Base-by-base conservation (phyloP, 192 early-diverging fungal genomes). In the Backusella luteola region DNA sequence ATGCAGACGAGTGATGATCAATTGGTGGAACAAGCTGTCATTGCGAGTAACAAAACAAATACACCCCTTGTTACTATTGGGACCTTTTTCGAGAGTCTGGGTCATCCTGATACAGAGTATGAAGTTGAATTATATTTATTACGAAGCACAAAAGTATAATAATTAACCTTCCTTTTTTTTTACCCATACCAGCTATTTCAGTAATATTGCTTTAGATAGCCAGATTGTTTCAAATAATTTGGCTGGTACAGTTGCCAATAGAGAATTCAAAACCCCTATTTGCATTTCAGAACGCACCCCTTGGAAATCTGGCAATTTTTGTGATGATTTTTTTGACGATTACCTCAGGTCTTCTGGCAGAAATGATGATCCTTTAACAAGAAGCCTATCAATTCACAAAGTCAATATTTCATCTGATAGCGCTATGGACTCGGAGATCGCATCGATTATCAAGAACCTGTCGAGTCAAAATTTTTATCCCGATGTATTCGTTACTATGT, bases 401-500 rank as follows among this genome's bases (percentile, higher is more conserved):
- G 14, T 78, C 5, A 67, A 73, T 69, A 69, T 74, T 26, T 46
- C 63, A 6, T 66, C 39, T 29, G 39, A 67, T 4, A 69, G 44
- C 32, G 26, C 39, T 12, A 63, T 74, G 42, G 66, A 73, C 1
- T 41, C 26, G 7, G 32, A 67, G 26, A 23, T 78, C 4, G 9
- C 26, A 41, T 9, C 3, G 1, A 52, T 73, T 21, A 1, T 78
- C 4, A 34, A 34, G 6, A 67, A 78, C 4, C 19, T 73, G 21
- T 19, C 3, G 0, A 32, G 14, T 34, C 12, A 67, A 38, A 46
- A 34, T 1, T 78, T 73, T 38, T 21, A 19, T 32, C 44, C 39
- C 8, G 71, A 78, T 36, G 39, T 39, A 3, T 42, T 73, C 46
- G 67, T 78, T 34, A 74, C 77, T 2, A 68, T 74, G 29, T 73